Percentiles rank a stretch among this genome's conserved stretches.
These are phyloP conservation scores for Pichia sp. DNA, from an alignment of 1,139 yeast genomes.

Conservation along the genomic window DNA sequence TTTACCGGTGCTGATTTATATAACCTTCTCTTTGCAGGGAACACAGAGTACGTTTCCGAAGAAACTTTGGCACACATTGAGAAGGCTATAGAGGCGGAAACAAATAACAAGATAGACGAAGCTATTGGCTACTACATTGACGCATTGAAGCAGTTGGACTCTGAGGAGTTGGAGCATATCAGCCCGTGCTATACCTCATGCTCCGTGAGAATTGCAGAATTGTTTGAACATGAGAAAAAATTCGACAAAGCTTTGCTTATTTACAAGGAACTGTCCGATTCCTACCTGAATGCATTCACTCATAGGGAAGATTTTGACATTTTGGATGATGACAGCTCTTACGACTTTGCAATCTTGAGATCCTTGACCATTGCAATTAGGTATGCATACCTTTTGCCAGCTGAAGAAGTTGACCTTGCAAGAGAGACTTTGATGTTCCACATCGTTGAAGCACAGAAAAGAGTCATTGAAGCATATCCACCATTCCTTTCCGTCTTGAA, in stretches of 20 bases:
- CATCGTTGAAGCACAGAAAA: slow-evolving; percentile 25
- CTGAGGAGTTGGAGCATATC: slow-evolving; percentile 44
- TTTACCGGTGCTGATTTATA: slow-evolving; percentile 8
- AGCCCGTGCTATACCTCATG: slow-evolving; percentile 77
- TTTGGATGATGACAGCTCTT: slow-evolving; percentile 8
- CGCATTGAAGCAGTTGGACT: slow-evolving; percentile 21
- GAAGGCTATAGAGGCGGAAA: slow-evolving; percentile 24
- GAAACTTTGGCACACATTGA: slow-evolving; percentile 17
- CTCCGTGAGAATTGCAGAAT: slow-evolving; percentile 77
- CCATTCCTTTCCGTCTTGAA: slow-evolving; percentile 25
- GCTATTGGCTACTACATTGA: slow-evolving; percentile 24
- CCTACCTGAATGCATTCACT: slow-evolving; percentile 15
- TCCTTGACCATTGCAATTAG: slow-evolving; percentile 24
- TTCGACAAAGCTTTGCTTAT: slow-evolving; percentile 26
- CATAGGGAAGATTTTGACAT: slow-evolving; percentile 17
- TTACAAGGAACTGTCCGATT: slow-evolving; percentile 22
- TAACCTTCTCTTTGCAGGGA: slow-evolving; percentile 3
- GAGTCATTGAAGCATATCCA: slow-evolving; percentile 25
- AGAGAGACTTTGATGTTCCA: slow-evolving; percentile 22
- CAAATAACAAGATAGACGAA: slow-evolving; percentile 19
- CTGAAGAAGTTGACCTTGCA: slow-evolving; percentile 20
- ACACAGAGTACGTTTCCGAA: slow-evolving; percentile 16
- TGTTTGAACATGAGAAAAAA: slow-evolving; percentile 41
- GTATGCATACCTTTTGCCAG: slow-evolving; percentile 23
- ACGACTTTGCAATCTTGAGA: slow-evolving; percentile 23